Evolutionary conservation across 148 eudicot species (phyloP), one percentile per base, ranked within the genome.

Genomic region (Cornus kousa): DNA sequence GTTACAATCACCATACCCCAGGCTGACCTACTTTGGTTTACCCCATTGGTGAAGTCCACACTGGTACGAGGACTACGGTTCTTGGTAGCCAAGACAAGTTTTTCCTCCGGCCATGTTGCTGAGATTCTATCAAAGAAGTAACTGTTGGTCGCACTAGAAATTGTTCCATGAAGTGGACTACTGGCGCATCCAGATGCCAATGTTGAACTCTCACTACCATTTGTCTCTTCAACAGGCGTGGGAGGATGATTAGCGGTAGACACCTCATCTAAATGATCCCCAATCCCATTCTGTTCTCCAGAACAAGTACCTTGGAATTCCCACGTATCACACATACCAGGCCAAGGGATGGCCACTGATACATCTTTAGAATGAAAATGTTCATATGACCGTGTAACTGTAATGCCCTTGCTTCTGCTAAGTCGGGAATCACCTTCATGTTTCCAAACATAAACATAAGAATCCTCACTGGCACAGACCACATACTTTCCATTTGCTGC

Each of bases 21-120:
- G n/a, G 94, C 97, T 13, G 93, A 86, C 80, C 86, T 82, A 60
- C 87, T 87, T 16, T 86, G 92, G 39, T 77, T 84, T 32, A 85
- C 53, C 74, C 92, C 95, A 55, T 85, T 91, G 10, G 91, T 77
- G 72, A 87, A 87, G 81, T 94, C 98, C 76, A 86, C 85, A 80
- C 98, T 92, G 2, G 79, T 79, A 19, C 89, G 92, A 53, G 98
- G 96, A 77, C 91, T 91, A 9, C 81, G 83, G 57, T 80, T 86
- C 86, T 87, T 95, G n/a, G 84, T 53, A 72, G 91, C 88, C 68
- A 81, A 73, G 55, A 86, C 53, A 82, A 95, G 96, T 75, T 90
- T 95, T 74, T 95, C 98, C 86, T 95, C 98, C 0, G 98, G 98
- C 98, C 98, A 95, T 22, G 97, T 93, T 12, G 93, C 90, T 22